These are phyloP conservation scores for Euphorbia pulcherrima DNA, from an alignment of 345 rosid genomes.

Conservation along the genomic window DNA sequence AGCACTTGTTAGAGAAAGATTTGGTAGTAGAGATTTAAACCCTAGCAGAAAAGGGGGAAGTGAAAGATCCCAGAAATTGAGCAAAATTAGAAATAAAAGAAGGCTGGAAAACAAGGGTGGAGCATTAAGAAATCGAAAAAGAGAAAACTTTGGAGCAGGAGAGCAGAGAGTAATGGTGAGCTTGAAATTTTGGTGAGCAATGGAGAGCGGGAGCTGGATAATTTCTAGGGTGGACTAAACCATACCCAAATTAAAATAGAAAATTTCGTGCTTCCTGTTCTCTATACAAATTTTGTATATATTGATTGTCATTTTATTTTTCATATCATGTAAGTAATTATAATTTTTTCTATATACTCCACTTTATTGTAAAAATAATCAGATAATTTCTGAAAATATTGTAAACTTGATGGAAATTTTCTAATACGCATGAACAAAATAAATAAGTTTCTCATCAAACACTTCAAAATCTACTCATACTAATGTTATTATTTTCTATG, in stretches of 20 bases:
- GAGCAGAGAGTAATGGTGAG: not conserved
- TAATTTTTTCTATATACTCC: no score
- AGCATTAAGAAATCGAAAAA: not conserved
- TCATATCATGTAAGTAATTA: no score
- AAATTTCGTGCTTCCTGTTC: no score
- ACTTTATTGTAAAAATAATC: no score
- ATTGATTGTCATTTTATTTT: no score
- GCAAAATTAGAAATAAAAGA: not conserved
- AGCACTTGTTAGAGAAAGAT: not conserved
- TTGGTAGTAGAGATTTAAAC: not conserved
- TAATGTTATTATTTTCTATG: no score
- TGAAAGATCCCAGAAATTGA: not conserved
- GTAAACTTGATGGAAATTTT: no score
- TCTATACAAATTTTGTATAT: not conserved
- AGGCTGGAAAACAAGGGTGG: not conserved
- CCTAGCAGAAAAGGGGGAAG: not conserved
- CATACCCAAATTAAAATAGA: not conserved
- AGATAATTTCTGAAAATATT: no score
- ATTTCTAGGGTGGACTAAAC: not conserved
- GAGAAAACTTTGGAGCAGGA: not conserved
- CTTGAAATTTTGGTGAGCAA: not conserved
- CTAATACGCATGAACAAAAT: no score
- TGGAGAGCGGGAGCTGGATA: not conserved
- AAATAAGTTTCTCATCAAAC: no score
- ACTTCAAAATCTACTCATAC: no score